These are phyloP conservation scores for Setaria viridis DNA, from an alignment of 202 grass and related monocot species.

Conservation along the genomic window DNA sequence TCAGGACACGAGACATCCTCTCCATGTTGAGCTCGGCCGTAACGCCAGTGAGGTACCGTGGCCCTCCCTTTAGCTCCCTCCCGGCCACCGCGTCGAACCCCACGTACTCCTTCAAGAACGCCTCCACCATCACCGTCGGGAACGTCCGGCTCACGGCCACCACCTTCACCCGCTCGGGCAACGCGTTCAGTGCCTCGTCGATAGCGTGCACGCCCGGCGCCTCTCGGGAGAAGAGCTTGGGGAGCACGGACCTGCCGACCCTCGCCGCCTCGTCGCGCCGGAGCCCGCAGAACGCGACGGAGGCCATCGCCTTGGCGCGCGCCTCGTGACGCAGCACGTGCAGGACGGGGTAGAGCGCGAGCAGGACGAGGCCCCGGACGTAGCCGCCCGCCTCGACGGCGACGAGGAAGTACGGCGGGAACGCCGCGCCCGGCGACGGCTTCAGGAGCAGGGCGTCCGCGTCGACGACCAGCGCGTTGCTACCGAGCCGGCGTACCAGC, in stretches of 20 bases:
- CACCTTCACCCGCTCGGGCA: constrained; percentile 26
- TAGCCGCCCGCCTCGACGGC: constrained; percentile 55
- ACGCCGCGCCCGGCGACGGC: background rate
- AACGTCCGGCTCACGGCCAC: constrained; percentile 42
- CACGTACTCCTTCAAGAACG: constrained; percentile 59
- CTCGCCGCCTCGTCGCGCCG: constrained; percentile 44
- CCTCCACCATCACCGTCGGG: constrained; percentile 71
- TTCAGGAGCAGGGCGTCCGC: constrained; percentile 42
- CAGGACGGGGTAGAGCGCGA: constrained; percentile 48
- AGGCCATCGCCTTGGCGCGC: constrained; percentile 31
- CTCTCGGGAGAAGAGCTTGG: constrained; percentile 59
- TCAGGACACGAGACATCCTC: background rate
- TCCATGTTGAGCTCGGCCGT: constrained; percentile 14
- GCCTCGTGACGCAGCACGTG: background rate
- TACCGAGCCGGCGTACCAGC: background rate
- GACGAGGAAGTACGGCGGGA: constrained; percentile 47
- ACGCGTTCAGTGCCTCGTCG: background rate
- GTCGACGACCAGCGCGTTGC: constrained; percentile 18
- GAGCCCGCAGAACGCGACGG: constrained; percentile 62
- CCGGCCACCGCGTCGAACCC: constrained; percentile 61
- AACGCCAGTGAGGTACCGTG: constrained; percentile 51
- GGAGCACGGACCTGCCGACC: constrained; percentile 58
- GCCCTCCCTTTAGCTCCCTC: constrained; percentile 42
- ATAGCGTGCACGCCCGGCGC: constrained; percentile 39
- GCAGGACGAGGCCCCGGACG: constrained; percentile 40